Conservation (phyloP, 192 early-diverging fungal genomes). For the Coemansia sp. region DNA sequence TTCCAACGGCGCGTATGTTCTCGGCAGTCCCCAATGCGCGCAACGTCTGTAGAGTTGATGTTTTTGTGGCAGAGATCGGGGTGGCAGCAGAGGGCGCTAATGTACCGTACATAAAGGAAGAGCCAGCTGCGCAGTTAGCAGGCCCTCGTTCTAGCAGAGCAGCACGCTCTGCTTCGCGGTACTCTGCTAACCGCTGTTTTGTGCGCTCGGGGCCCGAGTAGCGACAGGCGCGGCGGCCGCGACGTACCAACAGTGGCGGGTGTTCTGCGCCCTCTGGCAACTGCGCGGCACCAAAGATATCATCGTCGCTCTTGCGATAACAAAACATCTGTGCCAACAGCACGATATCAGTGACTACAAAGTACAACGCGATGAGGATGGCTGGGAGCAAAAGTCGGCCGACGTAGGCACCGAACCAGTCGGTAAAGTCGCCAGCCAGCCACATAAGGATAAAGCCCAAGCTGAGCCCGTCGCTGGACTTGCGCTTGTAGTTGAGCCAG, state of each 20-base stretch:
- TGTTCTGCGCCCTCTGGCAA: constrained; percentile 47
- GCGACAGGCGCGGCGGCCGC: constrained; percentile 41
- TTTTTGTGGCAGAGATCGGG: constrained; percentile 11
- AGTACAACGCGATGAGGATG: constrained; percentile 72
- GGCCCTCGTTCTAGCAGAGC: constrained; percentile 37
- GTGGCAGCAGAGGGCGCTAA: not conserved
- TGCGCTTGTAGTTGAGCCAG: constrained; percentile 50
- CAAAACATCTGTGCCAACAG: constrained; percentile 68
- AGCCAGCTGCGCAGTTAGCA: not conserved
- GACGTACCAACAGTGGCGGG: constrained; percentile 44
- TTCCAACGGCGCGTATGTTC: constrained; percentile 27
- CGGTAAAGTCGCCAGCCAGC: constrained; percentile 51
- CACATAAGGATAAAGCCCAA: constrained; percentile 52
- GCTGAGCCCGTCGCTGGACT: constrained; percentile 53
- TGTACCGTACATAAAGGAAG: constrained; percentile 19
- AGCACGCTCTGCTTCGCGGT: constrained; percentile 42
- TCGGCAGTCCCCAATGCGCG: constrained; percentile 23
- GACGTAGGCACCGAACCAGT: constrained; percentile 53
- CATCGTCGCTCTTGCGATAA: constrained; percentile 58
- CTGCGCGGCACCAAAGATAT: constrained; percentile 39
- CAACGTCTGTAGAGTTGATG: constrained; percentile 9
- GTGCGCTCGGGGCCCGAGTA: constrained; percentile 28
- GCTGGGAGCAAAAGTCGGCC: constrained; percentile 50
- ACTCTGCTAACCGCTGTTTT: constrained; percentile 34
- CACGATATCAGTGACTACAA: constrained; percentile 68